Conservation (phyloP, 257 asterid species). For the Solanum sitiens region DNA sequence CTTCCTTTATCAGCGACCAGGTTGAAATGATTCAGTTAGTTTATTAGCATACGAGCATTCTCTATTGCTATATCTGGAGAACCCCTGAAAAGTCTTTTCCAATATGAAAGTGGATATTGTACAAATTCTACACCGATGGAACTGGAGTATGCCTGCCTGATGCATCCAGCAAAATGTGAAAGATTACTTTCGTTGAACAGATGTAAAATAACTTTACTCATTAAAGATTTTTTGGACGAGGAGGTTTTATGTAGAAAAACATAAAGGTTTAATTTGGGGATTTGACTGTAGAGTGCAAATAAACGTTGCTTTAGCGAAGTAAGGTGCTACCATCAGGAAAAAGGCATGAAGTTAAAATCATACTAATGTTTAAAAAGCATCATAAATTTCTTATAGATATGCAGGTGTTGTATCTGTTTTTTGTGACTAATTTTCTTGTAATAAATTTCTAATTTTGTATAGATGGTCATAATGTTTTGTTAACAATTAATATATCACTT, state of each 20-base stretch:
- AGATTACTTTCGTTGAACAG: neutral
- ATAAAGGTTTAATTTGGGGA: neutral
- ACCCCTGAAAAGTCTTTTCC: neutral
- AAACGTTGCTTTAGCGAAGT: neutral
- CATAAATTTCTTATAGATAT: neutral
- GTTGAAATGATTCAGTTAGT: neutral
- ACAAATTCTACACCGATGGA: neutral
- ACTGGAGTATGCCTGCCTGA: neutral
- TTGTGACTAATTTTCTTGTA: neutral
- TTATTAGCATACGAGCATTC: neutral
- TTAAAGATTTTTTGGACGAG: neutral
- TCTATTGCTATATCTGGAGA: neutral
- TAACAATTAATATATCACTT: neutral
- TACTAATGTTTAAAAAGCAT: neutral
- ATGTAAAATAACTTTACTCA: neutral
- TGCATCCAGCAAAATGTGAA: neutral
- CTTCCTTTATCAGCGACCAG: neutral
- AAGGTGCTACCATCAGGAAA: neutral
- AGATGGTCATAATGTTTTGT: neutral
- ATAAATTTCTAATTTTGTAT: neutral
- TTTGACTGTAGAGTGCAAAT: neutral
- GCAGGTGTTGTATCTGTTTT: neutral
- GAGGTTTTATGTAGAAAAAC: neutral
- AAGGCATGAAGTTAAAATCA: neutral
- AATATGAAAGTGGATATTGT: neutral